phyloP scores from a whole-genome alignment of 2,329 filamentous ascomycete species.

The Amphichorda felina region DNA sequence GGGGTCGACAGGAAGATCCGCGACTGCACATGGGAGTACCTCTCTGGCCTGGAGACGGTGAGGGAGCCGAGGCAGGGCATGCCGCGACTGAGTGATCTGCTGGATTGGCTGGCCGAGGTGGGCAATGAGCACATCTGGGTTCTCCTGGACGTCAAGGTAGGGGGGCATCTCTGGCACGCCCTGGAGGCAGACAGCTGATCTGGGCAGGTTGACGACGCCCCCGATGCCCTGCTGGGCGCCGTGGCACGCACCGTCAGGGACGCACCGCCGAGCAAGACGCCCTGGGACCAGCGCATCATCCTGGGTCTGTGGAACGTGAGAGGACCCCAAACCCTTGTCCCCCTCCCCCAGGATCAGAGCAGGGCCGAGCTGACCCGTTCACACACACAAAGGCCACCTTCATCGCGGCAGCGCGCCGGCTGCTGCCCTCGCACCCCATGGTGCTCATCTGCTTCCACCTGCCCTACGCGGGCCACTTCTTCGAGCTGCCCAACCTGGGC shows the following conservation, averaged over 20 bases:
- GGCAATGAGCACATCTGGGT: conserved; percentile 63
- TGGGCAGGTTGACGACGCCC: conserved; percentile 54
- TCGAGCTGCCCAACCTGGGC: conserved; percentile 50
- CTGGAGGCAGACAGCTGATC: too few relatives aligned
- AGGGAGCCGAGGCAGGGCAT: conserved; percentile 58
- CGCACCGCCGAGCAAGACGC: conserved; percentile 30
- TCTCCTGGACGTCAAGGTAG: conserved; percentile 84
- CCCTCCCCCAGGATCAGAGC: not conserved
- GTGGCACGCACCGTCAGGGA: conserved; percentile 55
- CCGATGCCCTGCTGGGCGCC: conserved; percentile 56
- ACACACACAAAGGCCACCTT: conserved; percentile 42
- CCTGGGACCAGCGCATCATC: conserved; percentile 65
- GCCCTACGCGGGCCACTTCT: conserved; percentile 59
- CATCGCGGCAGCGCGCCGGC: conserved; percentile 47
- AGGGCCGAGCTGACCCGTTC: not conserved
- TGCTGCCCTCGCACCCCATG: conserved; percentile 51
- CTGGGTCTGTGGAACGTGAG: conserved; percentile 72
- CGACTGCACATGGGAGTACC: conserved; percentile 65
- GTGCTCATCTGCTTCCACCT: conserved; percentile 59
- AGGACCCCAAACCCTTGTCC: not conserved
- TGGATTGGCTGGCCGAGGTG: conserved; percentile 57
- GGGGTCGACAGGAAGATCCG: conserved; percentile 60
- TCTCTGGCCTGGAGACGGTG: conserved; percentile 56
- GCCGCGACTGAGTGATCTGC: conserved; percentile 62
- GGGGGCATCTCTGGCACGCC: too few relatives aligned